Evolutionary conservation across 495 filamentous ascomycete genomes (phyloP).

Genomic region (Friedmanniomyces endolithicus): DNA sequence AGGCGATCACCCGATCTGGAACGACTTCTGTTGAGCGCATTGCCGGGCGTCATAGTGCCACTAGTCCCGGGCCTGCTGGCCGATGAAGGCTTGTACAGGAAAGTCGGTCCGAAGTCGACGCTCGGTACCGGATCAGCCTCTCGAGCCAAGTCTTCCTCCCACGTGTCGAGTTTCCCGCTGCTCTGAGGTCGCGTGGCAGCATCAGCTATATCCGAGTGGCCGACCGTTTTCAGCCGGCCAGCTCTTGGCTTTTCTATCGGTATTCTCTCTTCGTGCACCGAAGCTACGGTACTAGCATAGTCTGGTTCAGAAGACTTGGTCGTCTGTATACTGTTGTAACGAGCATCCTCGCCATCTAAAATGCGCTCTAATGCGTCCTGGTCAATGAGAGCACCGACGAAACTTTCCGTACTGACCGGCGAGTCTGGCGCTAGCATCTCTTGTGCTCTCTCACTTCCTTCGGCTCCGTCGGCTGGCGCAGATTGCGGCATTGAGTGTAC

Average conservation of each 20-base stretch:
- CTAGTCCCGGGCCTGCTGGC: conserved; percentile 27
- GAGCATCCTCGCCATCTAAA: conserved; percentile 2
- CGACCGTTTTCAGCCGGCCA: conserved; percentile 73
- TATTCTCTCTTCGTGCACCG: conserved; percentile 3
- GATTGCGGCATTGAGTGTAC: neutral
- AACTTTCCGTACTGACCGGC: conserved; percentile 7
- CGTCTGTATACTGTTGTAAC: conserved; percentile 8
- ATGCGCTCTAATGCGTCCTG: conserved; percentile 12
- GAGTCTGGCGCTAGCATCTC: conserved; percentile 8
- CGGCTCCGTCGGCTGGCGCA: neutral
- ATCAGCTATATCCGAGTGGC: conserved; percentile 37
- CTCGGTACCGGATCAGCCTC: conserved; percentile 47
- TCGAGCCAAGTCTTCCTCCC: conserved; percentile 2
- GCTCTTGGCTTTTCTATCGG: conserved; percentile 54
- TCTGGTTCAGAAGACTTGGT: conserved; percentile 24
- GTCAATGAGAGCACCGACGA: conserved; percentile 11
- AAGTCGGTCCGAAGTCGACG: conserved; percentile 80
- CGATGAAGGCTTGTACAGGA: conserved; percentile 42
- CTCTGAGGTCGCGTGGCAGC: neutral
- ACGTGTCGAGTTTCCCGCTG: conserved; percentile 10
- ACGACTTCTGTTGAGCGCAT: conserved; percentile 22
- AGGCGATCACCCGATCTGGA: conserved; percentile 17
- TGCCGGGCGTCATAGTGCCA: conserved; percentile 33
- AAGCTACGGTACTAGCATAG: conserved; percentile 34
- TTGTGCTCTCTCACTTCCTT: neutral